Base-by-base conservation (phyloP, 345 rosid species). In the Jatropha curcas region DNA sequence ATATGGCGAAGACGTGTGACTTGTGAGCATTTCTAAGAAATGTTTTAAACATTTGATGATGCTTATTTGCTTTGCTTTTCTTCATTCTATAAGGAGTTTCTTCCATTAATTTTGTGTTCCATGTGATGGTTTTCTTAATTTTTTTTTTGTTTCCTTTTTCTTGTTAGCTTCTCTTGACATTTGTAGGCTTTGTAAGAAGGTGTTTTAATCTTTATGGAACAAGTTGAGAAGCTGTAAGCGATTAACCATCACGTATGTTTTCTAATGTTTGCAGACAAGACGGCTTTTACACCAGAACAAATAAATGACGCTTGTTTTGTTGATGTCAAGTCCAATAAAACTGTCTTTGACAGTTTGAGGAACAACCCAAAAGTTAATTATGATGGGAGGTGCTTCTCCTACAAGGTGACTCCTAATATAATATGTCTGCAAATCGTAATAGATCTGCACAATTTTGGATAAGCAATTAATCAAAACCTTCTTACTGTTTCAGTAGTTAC, bases 361-460 rank as follows among this genome's bases (percentile, higher is more conserved):
- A 90, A 90, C 63, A 94, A 94, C 74, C 90, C 72, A 0, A 94
- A 94, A 81, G 97, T 86, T 17, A 51, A 79, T 57, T 94, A 84
- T 28, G 96, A 94, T 62, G 96, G 98, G 34, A 84, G 34, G 80
- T 82, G 89, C 67, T 90, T 94, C 79, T 86, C 94, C 57, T 94
- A 94, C 84, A 94, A 94, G 97, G 98, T 88, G 74, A 80, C 27
- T 34, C 33, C 71, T 25, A 30, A 30, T 55, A 51, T 39, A 30
- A 34, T 81, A 43, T 55, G 34, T 28, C 48, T 56, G 41, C 28
- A 31, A 48, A 41, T 34, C 34, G 27, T 76, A 56, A 70, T 35
- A 76, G 51, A 65, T 60, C 24, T 35, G 16, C 55, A 59, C 37
- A 37, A 34, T 39, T 33, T 75, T 53, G 43, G 74, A 55, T 68